A percentile compares a stretch with the other conserved stretches of the same genome.
Evolutionary conservation across 1,284 basidiomycete genomes (phyloP).

Genomic region (Sporisorium graminicola): DNA sequence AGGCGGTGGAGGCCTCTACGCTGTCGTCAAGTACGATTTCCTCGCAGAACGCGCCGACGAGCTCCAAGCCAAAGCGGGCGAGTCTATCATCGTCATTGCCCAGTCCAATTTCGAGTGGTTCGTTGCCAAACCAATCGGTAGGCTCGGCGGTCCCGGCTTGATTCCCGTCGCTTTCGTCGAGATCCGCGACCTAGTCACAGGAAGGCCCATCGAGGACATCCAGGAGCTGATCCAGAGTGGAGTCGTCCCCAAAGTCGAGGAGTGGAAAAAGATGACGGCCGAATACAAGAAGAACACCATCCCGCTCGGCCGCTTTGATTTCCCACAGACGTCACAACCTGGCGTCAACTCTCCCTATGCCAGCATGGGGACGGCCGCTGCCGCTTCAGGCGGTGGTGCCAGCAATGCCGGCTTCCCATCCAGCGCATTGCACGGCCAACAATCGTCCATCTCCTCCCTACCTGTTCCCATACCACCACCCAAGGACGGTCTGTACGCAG

Average conservation of each 20-base stretch:
- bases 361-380: conserved; percentile 31
- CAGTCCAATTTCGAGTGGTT: conserved; percentile 72
- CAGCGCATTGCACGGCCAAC: conserved; percentile 20
- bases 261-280: conserved; percentile 96
- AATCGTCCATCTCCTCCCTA: conserved; percentile 31
- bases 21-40: conserved; percentile 95
- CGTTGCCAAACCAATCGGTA: conserved; percentile 88
- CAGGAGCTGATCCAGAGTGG: conserved; percentile 84
- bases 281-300: conserved; percentile 97
- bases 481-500: conserved; percentile 49
- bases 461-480: conserved; percentile 44
- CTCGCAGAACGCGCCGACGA: conserved; percentile 94
- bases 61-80: conserved; percentile 91
- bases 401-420: conserved; percentile 19
- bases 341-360: conserved; percentile 46
- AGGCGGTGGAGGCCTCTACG: conserved; percentile 75
- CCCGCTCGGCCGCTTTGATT: conserved; percentile 78
- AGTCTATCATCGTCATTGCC: conserved; percentile 80
- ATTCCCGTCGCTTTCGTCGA: conserved; percentile 97
- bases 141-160: conserved; percentile 91
- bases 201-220: conserved; percentile 75
- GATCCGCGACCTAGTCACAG: conserved; percentile 90
- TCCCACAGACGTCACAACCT: conserved; percentile 37
- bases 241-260: conserved; percentile 91
- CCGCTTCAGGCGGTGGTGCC: conserved; percentile 34